Evolutionary conservation across 768 basidiomycete genomes (phyloP).

Genomic region (Nidula microcarpa): DNA sequence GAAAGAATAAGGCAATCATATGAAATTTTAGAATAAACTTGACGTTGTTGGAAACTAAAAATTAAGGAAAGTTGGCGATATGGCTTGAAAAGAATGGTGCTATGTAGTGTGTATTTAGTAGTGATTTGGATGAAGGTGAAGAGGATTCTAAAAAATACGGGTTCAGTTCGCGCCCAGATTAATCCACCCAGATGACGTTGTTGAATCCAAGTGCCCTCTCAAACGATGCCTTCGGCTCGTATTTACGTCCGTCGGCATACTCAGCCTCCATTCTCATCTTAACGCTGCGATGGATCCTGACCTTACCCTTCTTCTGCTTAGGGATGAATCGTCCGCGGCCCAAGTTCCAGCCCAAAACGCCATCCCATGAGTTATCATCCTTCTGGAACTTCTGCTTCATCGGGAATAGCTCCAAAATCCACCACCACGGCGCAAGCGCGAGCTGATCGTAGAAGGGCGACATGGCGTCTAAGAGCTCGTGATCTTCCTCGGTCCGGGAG

Average conservation of each 20-base stretch:
- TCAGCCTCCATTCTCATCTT: constrained; percentile 52
- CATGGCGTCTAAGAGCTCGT: constrained; percentile 59
- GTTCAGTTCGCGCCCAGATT: neutral
- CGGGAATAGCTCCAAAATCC: constrained; percentile 63
- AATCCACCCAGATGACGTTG: constrained; percentile 14
- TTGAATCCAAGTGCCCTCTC: constrained; percentile 13
- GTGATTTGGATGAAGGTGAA: no score
- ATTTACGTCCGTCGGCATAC: constrained; percentile 28
- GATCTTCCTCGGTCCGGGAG: constrained; percentile 49
- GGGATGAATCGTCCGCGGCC: constrained; percentile 36
- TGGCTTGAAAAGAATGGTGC: no score
- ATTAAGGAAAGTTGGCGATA: no score
- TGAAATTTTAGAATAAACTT: no score
- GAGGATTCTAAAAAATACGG: no score
- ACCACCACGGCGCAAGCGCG: constrained; percentile 46
- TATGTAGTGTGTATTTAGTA: no score
- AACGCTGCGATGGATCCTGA: constrained; percentile 52
- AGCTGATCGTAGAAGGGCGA: constrained; percentile 62
- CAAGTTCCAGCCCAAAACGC: constrained; percentile 36
- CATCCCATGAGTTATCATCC: constrained; percentile 31
- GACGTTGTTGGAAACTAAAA: no score
- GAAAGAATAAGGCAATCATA: no score
- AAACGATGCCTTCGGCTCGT: constrained; percentile 15
- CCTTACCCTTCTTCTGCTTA: constrained; percentile 29
- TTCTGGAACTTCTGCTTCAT: constrained; percentile 34